phyloP scores from a whole-genome alignment of 352 stramenopile species.

The Pythium dissotocum region DNA sequence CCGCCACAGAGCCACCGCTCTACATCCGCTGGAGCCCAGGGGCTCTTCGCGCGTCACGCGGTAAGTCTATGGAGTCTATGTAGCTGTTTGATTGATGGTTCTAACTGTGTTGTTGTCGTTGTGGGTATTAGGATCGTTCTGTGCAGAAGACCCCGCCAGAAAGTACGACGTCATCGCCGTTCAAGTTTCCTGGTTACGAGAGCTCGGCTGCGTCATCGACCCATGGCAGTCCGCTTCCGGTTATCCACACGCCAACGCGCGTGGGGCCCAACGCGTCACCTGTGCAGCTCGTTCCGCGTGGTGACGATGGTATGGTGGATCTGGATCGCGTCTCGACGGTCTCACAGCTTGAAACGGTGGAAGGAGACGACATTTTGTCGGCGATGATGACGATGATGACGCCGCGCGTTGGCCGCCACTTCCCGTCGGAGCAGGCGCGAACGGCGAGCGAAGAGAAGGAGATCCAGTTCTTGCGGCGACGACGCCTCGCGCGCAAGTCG shows the following conservation, averaged over 20 bases:
- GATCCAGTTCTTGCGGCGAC: slow-evolving; percentile 41
- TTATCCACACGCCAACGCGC: slow-evolving; percentile 8
- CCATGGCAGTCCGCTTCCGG: slow-evolving; percentile 7
- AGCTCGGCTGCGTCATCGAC: slow-evolving; percentile 19
- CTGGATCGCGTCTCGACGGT: slow-evolving; percentile 40
- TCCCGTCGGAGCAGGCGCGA: slow-evolving; percentile 48
- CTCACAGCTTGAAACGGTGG: slow-evolving; percentile 51
- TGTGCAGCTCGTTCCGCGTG: slow-evolving; percentile 13
- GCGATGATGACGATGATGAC: slow-evolving; percentile 46
- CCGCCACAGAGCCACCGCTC: slow-evolving; percentile 18
- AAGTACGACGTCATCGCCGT: slow-evolving; percentile 28
- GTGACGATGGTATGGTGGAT: slow-evolving; percentile 46
- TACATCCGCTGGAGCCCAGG: slow-evolving; percentile 5
- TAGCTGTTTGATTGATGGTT: background rate
- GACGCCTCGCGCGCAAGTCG: slow-evolving; percentile 33
- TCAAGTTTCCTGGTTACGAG: slow-evolving; percentile 29
- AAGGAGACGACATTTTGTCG: slow-evolving; percentile 63
- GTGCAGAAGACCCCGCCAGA: slow-evolving; percentile 24
- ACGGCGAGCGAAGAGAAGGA: slow-evolving; percentile 57
- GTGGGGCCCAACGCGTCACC: background rate
- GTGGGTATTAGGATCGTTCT: slow-evolving; percentile 19
- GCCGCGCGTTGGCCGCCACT: slow-evolving; percentile 42
- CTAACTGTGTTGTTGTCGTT: background rate
- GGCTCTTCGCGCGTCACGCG: slow-evolving; percentile 25
- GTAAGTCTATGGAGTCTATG: slow-evolving; percentile 4